These are phyloP conservation scores for Boletus vinaceobasis DNA, from an alignment of 768 basidiomycete species.

Conservation along the genomic window DNA sequence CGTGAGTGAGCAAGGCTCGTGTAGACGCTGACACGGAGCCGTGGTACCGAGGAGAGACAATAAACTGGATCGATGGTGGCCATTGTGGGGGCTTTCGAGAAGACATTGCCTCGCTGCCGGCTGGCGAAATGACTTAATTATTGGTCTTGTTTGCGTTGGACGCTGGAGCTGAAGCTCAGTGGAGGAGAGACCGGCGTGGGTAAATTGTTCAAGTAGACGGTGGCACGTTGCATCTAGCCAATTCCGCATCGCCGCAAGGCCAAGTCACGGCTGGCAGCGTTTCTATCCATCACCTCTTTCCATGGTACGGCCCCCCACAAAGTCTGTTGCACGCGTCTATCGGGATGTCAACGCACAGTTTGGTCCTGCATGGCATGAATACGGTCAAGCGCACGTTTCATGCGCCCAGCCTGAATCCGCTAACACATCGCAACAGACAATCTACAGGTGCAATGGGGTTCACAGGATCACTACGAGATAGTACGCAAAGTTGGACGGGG, in stretches of 20 bases:
- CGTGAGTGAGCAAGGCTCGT: conserved; percentile 37
- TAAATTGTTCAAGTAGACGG: conserved; percentile 15
- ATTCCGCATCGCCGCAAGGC: conserved; percentile 5
- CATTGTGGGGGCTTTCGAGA: conserved; percentile 38
- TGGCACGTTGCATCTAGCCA: conserved; percentile 18
- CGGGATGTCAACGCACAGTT: conserved; percentile 83
- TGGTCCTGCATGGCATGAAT: conserved; percentile 93
- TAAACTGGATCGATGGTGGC: conserved; percentile 56
- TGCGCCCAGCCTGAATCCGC: not conserved
- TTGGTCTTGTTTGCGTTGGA: not conserved
- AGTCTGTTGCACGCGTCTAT: conserved; percentile 85
- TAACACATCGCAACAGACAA: conserved; percentile 59
- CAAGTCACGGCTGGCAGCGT: conserved; percentile 12
- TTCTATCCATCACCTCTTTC: conserved; percentile 17
- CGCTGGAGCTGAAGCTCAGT: not conserved
- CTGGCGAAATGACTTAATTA: not conserved
- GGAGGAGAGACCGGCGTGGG: conserved; percentile 21
- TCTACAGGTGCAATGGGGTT: conserved; percentile 95
- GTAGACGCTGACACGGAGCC: conserved; percentile 48
- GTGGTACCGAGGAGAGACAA: conserved; percentile 51
- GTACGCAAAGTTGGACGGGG: conserved; percentile 94
- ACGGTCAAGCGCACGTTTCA: conserved; percentile 53
- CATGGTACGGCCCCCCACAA: conserved; percentile 71
- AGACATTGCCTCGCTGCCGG: conserved; percentile 9
- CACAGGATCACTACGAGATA: conserved; percentile 97